These are phyloP conservation scores for Zymoseptoria passerinii DNA, from an alignment of 2,329 filamentous ascomycete genomes.

Conservation along the genomic window DNA sequence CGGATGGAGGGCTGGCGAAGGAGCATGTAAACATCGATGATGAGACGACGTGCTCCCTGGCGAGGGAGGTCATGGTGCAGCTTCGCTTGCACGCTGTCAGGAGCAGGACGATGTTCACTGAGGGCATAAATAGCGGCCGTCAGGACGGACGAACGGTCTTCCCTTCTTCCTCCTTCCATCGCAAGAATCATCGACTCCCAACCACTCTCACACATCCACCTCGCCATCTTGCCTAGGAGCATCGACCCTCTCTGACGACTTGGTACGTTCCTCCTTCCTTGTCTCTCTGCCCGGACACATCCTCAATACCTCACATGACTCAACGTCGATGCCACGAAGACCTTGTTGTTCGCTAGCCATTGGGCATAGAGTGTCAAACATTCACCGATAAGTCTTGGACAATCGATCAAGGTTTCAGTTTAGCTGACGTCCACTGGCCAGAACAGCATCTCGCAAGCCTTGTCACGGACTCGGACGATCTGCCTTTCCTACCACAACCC, in stretches of 20 bases:
- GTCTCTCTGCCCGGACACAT: background rate
- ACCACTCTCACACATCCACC: conserved; percentile 8
- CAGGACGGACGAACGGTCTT: background rate
- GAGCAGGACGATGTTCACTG: conserved; percentile 2
- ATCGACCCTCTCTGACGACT: background rate
- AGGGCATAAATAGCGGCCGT: conserved; percentile 27
- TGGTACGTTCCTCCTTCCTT: conserved; percentile 11
- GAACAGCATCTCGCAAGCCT: background rate
- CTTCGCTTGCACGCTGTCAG: conserved; percentile 6
- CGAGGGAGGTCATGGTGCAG: conserved; percentile 1
- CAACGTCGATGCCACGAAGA: conserved; percentile 2
- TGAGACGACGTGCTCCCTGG: background rate
- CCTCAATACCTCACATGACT: background rate
- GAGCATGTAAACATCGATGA: conserved; percentile 4
- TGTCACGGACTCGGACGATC: background rate
- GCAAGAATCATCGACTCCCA: conserved; percentile 13
- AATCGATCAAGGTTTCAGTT: background rate
- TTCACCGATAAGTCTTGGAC: background rate
- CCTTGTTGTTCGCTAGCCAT: background rate
- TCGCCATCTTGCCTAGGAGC: conserved; percentile 1
- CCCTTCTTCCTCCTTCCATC: conserved; percentile 4
- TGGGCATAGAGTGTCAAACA: background rate
- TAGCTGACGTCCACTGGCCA: background rate
- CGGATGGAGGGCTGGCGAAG: background rate
- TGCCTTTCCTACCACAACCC: background rate